Base-by-base conservation (phyloP, 2,329 filamentous ascomycete genomes). In the Hypoxylon sp. region DNA sequence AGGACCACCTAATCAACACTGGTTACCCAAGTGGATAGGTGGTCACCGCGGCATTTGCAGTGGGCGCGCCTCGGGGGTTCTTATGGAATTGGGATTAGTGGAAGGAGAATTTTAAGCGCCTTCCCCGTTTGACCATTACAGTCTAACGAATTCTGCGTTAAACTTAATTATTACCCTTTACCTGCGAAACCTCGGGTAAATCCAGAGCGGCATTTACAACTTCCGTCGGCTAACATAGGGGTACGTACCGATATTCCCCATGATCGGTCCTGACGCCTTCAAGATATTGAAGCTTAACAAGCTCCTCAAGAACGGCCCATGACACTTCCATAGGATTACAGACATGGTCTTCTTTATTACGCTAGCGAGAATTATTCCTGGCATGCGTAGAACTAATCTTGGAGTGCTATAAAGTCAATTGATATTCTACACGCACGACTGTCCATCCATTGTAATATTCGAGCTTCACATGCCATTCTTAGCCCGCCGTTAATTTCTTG, bases 21-120 rank as follows among this genome's bases (percentile, higher is more conserved):
- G 85, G 88, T 84, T 90, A 78, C 88, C 88, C 84, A 75, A 83
- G 83, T 84, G 88, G 90, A 87, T 89, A 86, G 83, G 80, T 78
- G 79, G 62, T 83, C 87, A 87, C 88, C 88, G 86, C 87, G 71
- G 83, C 86, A 84, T 90, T 90, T 88, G 88, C 82, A 81, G 85
- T 87, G 88, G 88, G 87, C 88, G 87, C 84, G 80, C 81, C 77
- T 77, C 75, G 79, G 79, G 81, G 82, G 82, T 82, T 83, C 83
- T 84, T 70, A 85, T 80, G 83, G 85, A 81, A 81, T 83, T 85
- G 85, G 84, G 82, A 80, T 78, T 80, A 78, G 76, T 75, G 75
- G 78, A 76, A 78, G 69, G 79, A 84, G 82, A 80, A 75, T 82
- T 80, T 74, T 77, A 83, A 85, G 81, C 79, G 82, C 80, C 85